Conservation (phyloP, 1,284 basidiomycete species). For the Sporisorium scitamineum region DNA sequence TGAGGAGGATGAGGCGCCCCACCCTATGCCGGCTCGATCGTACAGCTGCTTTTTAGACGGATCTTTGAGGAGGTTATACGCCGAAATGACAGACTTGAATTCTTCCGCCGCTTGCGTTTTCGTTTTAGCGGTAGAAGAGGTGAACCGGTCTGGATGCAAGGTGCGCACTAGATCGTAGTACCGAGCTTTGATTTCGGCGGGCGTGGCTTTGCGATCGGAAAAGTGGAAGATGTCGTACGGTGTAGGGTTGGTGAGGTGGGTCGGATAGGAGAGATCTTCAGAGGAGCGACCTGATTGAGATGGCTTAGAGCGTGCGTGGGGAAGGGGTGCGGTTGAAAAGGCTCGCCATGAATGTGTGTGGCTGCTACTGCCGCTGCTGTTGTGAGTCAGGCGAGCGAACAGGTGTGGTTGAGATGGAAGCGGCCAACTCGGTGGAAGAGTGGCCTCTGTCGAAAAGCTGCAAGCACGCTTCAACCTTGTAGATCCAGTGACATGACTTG, state of each 20-base stretch:
- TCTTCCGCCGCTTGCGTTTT: slow-evolving; percentile 40
- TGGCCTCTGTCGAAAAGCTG: not conserved
- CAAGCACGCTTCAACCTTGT: not conserved
- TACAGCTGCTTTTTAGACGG: slow-evolving; percentile 32
- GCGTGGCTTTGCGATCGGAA: slow-evolving; percentile 20
- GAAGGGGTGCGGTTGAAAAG: not conserved
- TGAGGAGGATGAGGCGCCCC: slow-evolving; percentile 17
- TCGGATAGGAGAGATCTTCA: slow-evolving; percentile 11
- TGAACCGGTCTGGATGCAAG: slow-evolving; percentile 59
- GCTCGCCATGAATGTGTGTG: not conserved
- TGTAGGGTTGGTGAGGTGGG: slow-evolving; percentile 33
- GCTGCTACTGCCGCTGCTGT: too few species aligned
- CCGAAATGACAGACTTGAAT: slow-evolving; percentile 54
- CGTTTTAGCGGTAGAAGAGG: slow-evolving; percentile 1
- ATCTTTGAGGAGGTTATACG: slow-evolving; percentile 58
- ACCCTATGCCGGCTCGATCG: slow-evolving; percentile 49
- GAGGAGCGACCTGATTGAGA: not conserved
- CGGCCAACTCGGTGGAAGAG: slow-evolving; percentile 10
- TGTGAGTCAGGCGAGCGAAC: not conserved
- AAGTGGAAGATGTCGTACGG: slow-evolving; percentile 68
- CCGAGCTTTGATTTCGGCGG: slow-evolving; percentile 54
- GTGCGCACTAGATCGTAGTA: slow-evolving; percentile 65
- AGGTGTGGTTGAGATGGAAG: slow-evolving; percentile 4
- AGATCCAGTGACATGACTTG: not conserved
- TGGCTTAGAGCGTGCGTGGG: not conserved